Evolutionary conservation across 495 filamentous ascomycete species (phyloP).

Genomic region (Penicillium manginii): DNA sequence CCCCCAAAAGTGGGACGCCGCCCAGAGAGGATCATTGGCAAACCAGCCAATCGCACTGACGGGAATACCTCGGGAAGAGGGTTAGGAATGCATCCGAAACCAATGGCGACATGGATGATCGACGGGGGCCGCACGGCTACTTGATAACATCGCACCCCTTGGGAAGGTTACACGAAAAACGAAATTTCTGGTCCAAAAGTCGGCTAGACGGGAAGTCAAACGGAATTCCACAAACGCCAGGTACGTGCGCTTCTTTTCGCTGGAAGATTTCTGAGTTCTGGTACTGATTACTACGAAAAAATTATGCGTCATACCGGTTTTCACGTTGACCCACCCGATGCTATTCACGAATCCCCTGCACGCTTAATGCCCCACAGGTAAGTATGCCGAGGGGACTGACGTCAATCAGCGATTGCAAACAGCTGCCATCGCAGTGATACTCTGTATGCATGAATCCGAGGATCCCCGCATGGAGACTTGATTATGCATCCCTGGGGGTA

Average conservation of each 20-base stretch:
- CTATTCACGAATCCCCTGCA: neutral
- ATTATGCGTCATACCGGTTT: neutral
- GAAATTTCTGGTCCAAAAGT: neutral
- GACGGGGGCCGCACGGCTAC: neutral
- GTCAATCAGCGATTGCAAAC: neutral
- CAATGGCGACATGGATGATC: slow-evolving; percentile 4
- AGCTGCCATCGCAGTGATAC: neutral
- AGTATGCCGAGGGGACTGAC: neutral
- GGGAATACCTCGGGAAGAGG: slow-evolving; percentile 1
- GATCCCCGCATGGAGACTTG: neutral
- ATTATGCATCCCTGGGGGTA: neutral
- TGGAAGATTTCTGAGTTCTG: neutral
- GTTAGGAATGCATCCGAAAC: neutral
- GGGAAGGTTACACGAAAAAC: neutral
- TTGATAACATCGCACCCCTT: neutral
- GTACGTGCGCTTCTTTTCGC: neutral
- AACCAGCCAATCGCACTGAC: neutral
- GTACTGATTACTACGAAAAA: neutral
- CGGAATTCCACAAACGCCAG: neutral
- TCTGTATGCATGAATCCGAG: neutral
- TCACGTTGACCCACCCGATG: neutral
- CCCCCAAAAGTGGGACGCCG: neutral
- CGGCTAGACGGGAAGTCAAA: neutral
- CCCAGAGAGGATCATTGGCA: neutral
- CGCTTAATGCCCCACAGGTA: neutral